These are phyloP conservation scores for Fusarium odoratissimum DNA, from an alignment of 2,329 filamentous ascomycete genomes.

Conservation along the genomic window DNA sequence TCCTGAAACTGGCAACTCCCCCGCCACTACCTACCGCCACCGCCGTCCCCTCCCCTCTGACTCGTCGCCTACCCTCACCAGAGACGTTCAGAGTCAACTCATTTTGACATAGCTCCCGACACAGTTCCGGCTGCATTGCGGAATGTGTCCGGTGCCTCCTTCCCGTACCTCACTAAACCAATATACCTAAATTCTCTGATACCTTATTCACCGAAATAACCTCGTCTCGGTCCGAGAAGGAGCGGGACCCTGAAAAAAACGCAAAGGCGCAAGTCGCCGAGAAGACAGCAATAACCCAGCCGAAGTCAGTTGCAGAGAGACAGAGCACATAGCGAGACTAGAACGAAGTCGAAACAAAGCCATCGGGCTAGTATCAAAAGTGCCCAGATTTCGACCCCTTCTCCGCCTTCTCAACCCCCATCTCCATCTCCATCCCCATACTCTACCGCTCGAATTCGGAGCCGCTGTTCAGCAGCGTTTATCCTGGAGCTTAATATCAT, in stretches of 20 bases:
- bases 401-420: constrained; percentile 19
- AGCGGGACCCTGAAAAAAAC: constrained; percentile 27
- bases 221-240: constrained; percentile 35
- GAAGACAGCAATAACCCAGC: constrained; percentile 1
- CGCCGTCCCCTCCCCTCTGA: constrained; percentile 6
- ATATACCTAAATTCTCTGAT: constrained; percentile 5
- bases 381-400: constrained; percentile 22
- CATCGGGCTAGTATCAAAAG: constrained; percentile 21
- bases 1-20: constrained; percentile 31
- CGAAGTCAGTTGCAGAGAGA: neutral
- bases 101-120: constrained; percentile 9
- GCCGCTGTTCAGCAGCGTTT: constrained; percentile 9
- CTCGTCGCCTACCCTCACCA: neutral
- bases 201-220: constrained; percentile 19
- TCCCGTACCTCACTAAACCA: neutral
- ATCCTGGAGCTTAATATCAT: constrained; percentile 16
- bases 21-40: constrained; percentile 8
- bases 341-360: constrained; percentile 26
- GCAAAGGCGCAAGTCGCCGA: constrained; percentile 19
- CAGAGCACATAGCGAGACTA: neutral
- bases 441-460: constrained; percentile 10
- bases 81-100: neutral
- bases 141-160: constrained; percentile 10
- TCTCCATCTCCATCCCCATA: constrained; percentile 5
- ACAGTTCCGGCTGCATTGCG: constrained; percentile 10